These are phyloP conservation scores for Trebouxia sp. DNA, from an alignment of 139 green algal genomes.

Conservation along the genomic window DNA sequence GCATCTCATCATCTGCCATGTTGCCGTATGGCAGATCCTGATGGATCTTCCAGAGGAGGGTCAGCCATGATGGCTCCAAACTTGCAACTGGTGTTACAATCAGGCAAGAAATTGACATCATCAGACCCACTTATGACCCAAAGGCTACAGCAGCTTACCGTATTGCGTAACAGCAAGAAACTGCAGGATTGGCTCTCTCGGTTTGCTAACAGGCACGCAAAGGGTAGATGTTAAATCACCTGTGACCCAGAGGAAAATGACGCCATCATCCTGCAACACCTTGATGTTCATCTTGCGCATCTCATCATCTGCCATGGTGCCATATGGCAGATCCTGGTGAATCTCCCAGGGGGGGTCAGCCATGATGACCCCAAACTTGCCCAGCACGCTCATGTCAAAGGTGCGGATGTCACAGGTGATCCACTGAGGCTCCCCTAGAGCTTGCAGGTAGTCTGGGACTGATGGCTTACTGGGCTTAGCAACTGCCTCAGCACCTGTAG, in stretches of 20 bases:
- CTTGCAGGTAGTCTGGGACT: constrained; percentile 38
- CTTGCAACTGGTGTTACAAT: too few relatives aligned
- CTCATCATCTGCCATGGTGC: constrained; percentile 87
- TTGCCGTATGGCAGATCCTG: constrained; percentile 85
- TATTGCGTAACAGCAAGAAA: too few relatives aligned
- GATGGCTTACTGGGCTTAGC: background rate
- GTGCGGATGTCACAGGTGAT: constrained; percentile 81
- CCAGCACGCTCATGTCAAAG: constrained; percentile 79
- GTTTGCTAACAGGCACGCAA: too few relatives aligned
- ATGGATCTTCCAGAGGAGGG: constrained; percentile 81
- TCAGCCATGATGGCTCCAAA: constrained; percentile 91
- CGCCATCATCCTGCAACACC: constrained; percentile 75
- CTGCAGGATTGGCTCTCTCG: too few relatives aligned
- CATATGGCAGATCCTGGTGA: constrained; percentile 86
- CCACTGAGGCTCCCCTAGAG: constrained; percentile 75
- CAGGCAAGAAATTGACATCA: too few relatives aligned
- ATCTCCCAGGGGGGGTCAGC: constrained; percentile 85
- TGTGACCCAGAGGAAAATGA: constrained; percentile 91
- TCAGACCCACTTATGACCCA: too few relatives aligned
- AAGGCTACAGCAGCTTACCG: too few relatives aligned
- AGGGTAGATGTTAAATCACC: too few relatives aligned
- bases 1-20: constrained; percentile 86
- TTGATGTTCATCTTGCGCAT: constrained; percentile 74
- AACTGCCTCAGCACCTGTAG: background rate
- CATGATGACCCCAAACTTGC: constrained; percentile 90